Percentiles rank a stretch among this genome's conserved stretches.
Conservation (phyloP, 2,329 filamentous ascomycete genomes). For the Talaromyces sp. region DNA sequence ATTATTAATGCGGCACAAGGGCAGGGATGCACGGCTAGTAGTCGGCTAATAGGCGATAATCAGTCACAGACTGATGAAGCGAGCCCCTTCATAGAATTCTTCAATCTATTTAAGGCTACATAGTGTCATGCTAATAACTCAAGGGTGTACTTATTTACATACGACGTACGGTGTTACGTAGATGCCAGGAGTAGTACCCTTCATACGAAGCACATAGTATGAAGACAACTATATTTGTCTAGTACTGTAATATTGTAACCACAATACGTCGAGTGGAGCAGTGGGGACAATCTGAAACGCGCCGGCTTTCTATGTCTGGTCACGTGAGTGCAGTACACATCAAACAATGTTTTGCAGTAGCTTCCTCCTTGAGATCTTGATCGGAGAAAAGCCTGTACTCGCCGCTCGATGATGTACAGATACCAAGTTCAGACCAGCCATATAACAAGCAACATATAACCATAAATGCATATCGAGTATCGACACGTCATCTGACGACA, state of each 20-base stretch:
- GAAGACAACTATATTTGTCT: not conserved
- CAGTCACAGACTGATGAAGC: not conserved
- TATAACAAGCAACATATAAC: not conserved
- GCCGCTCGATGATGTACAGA: not conserved
- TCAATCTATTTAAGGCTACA: not conserved
- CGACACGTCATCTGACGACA: not conserved
- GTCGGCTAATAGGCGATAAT: not conserved
- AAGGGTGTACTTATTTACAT: not conserved
- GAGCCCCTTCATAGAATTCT: not conserved
- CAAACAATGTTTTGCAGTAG: constrained; percentile 4
- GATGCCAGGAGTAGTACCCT: too few relatives aligned
- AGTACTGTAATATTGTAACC: not conserved
- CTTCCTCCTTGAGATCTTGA: constrained; percentile 1
- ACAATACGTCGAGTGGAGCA: not conserved
- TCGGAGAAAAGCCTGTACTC: not conserved
- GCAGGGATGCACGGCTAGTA: not conserved
- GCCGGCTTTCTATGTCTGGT: not conserved
- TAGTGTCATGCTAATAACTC: not conserved
- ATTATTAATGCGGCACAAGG: not conserved
- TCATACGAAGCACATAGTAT: not conserved
- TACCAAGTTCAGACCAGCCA: not conserved
- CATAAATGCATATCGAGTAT: not conserved
- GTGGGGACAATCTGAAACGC: not conserved
- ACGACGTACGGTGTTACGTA: not conserved
- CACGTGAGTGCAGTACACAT: not conserved